phyloP scores from a whole-genome alignment of 139 green algal species.

The Chlamydomonas sphaeroides region DNA sequence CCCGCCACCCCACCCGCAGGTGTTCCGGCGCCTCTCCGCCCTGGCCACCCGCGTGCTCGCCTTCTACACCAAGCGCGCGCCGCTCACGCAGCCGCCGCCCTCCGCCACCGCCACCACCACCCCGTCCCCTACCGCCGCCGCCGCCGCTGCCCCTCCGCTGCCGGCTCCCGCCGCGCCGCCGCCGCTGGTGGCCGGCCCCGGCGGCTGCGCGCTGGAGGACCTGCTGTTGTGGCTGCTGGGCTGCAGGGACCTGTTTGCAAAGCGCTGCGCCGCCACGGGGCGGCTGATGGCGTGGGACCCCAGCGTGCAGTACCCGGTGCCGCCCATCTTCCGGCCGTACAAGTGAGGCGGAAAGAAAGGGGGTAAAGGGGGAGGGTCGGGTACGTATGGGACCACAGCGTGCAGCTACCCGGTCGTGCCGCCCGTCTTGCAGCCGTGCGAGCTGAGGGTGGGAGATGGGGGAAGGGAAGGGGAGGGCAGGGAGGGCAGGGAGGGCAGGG shows the following conservation, averaged over 20 bases:
- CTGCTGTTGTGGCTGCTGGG: constrained; percentile 70
- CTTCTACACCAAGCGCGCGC: constrained; percentile 41
- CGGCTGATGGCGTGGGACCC: constrained; percentile 62
- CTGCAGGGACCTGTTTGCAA: constrained; percentile 67
- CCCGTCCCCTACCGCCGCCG: neutral
- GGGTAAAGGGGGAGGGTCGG: no score
- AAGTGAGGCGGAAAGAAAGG: constrained; percentile 44
- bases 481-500: no score
- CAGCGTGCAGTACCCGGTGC: constrained; percentile 49
- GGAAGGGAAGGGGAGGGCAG: no score
- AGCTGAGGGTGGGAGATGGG: no score
- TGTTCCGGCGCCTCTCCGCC: constrained; percentile 62
- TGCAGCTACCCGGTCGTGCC: no score
- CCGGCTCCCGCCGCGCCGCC: neutral
- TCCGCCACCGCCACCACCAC: neutral
- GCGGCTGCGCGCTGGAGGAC: constrained; percentile 55
- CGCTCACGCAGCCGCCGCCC: neutral
- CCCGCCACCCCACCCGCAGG: constrained; percentile 40
- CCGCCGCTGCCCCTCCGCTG: neutral
- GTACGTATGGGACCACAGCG: no score
- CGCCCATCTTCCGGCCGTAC: constrained; percentile 59
- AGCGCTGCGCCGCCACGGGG: constrained; percentile 49
- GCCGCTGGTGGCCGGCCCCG: neutral
- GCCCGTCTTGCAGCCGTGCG: no score
- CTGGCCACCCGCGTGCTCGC: constrained; percentile 50